A percentile compares a stretch with the other conserved stretches of the same genome.
These are phyloP conservation scores for Barnettozyma sucrosica DNA, from an alignment of 805 yeast genomes.

Conservation along the genomic window DNA sequence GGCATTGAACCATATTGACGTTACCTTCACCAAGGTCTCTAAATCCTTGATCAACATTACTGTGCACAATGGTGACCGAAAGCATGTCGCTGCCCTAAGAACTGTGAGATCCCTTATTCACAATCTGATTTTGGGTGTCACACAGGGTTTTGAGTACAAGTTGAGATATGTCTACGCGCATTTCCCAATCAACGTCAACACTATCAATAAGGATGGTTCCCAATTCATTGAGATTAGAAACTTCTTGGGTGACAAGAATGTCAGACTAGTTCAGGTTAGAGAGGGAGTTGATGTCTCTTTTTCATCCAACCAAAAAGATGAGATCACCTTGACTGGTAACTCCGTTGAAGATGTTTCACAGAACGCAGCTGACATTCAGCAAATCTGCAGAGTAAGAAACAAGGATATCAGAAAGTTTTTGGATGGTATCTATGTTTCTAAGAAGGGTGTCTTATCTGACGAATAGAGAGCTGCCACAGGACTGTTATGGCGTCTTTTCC, in stretches of 20 bases:
- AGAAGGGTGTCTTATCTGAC: slow-evolving; percentile 80
- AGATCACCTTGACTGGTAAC: slow-evolving; percentile 88
- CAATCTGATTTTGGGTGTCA: slow-evolving; percentile 97
- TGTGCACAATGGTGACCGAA: slow-evolving; percentile 98
- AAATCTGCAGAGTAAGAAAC: slow-evolving; percentile 97
- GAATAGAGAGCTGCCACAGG: slow-evolving; percentile 18
- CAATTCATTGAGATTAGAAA: slow-evolving; percentile 93
- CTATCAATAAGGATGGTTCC: slow-evolving; percentile 70
- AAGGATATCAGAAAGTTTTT: slow-evolving; percentile 99
- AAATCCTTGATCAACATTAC: slow-evolving; percentile 75
- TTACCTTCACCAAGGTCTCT: slow-evolving; percentile 78
- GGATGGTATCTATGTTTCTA: slow-evolving; percentile 99
- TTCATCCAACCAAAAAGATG: slow-evolving; percentile 88
- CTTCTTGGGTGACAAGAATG: slow-evolving; percentile 99
- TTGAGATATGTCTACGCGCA: slow-evolving; percentile 99
- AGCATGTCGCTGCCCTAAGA: slow-evolving; percentile 99
- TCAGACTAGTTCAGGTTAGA: slow-evolving; percentile 77
- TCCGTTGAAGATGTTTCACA: slow-evolving; percentile 96
- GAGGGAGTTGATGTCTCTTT: slow-evolving; percentile 86
- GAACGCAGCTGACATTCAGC: slow-evolving; percentile 97
- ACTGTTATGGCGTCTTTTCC: background rate
- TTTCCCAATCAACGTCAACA: slow-evolving; percentile 99
- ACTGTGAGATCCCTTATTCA: slow-evolving; percentile 93
- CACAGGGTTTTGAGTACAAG: slow-evolving; percentile 98
- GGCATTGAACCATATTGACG: slow-evolving; percentile 91